Evolutionary conservation across 2,329 filamentous ascomycete species (phyloP), one percentile per base, ranked within the genome.

Genomic region (Ophiosphaerella korrae): DNA sequence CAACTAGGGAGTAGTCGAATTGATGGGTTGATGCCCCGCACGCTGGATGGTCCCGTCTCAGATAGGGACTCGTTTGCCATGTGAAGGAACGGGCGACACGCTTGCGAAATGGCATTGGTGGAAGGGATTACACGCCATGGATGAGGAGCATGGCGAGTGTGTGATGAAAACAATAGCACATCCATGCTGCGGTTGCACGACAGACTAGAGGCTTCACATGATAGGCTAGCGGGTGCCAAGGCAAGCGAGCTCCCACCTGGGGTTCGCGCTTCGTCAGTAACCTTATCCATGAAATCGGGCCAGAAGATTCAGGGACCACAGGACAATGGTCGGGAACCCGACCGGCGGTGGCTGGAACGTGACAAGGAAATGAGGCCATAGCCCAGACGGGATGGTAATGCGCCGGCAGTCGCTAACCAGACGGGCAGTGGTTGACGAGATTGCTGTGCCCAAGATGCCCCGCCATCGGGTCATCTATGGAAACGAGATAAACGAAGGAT

Each of bases 261-360:
- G 46, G 65, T 63, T 66, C 63, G 64, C 59, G 65, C 60, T 58
- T 55, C 52, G 39, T 51, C 45, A 53, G 12, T 57, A 72, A 67
- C 67, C 66, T 72, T 70, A 71, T 67, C 69, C 69, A 67, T 59
- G 50, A 53, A 34, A 23, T 53, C 55, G 69, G 68, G 68, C 63
- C 68, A 64, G 45, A 60, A 57, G 53, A 51, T 55, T 62, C 62
- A 66, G 65, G 67, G 61, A 66, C 66, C 62, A 69, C 49, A 61
- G 61, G 51, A 36, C 48, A 48, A 48, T 33, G 39, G 7, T 16
- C 12, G n/a, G 14, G 24, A n/a, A 12, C 26, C 39, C 11, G 23
- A 42, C 16, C 14, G 39, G 23, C 39, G 16, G 26, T 11, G 26
- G 24, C 23, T 14, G 23, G 26, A 29, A 29, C 7, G 26, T 29